Evolutionary conservation across 805 yeast species (phyloP), one percentile per base, ranked within the genome.

Genomic region (Kazachstania martiniae): DNA sequence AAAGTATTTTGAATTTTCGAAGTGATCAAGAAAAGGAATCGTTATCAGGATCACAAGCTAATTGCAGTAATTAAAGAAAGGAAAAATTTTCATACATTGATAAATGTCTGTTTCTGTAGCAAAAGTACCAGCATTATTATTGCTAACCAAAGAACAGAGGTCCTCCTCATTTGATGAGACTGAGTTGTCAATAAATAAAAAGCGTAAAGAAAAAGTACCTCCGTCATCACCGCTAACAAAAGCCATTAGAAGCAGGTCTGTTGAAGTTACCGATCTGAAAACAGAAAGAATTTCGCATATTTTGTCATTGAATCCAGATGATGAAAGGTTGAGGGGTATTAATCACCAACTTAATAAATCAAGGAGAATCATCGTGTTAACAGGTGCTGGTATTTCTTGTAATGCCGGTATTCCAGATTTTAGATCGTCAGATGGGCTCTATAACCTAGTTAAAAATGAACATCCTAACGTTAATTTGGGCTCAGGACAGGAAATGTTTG

Each of bases 391-490:
- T 1, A 85, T 89, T 37, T 84, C 95, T 12, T 85, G 95, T 53
- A 84, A 82, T 51, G 96, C 97, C 1, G 97, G 98, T 0, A 91
- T 89, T 29, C 98, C 98, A 23, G 97, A 89, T 53, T 87, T 87
- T 53, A 67, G 97, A 35, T 81, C 94, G 4, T 63, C 76, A 8
- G 72, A 79, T 43, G 97, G 97, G 2, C 66, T 87, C 8, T 87
- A 89, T 59, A 75, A 79, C 38, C 52, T 75, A 58, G 82, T 79
- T 21, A 83, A 79, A 49, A 53, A 59, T 13, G 71, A 70, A 40
- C 69, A 72, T 43, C 80, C 87, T 1, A 66, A 65, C 26, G 49
- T 51, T 5, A 40, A 53, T 25, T 66, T 78, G 13, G 75, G 78
- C 27, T 78, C 76, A 44, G 97, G 97, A 4, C 83, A 84, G 48